Conservation (phyloP, 805 yeast species). For the Wickerhamomyces chaumierensis region DNA sequence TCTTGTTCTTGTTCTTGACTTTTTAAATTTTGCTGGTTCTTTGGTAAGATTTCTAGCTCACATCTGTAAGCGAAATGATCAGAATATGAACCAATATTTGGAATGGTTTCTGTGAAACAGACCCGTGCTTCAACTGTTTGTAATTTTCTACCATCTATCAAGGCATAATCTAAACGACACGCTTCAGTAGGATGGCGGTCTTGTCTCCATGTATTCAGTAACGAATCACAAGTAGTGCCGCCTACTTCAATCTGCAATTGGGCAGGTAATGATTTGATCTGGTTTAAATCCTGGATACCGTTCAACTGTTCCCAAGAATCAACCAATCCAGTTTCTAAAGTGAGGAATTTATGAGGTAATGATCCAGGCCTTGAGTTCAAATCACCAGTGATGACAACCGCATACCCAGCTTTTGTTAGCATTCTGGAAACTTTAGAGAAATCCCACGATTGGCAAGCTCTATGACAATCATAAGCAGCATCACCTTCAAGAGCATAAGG, state of each 20-base stretch:
- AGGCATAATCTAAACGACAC: conserved; percentile 81
- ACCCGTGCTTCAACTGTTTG: conserved; percentile 55
- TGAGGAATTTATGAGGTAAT: conserved; percentile 65
- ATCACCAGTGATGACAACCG: conserved; percentile 87
- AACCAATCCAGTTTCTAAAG: conserved; percentile 50
- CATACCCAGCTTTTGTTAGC: conserved; percentile 64
- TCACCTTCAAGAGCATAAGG: conserved; percentile 80
- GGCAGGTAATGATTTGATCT: conserved; percentile 37
- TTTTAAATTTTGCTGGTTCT: background rate
- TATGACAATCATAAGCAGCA: conserved; percentile 80
- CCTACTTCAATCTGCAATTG: conserved; percentile 55
- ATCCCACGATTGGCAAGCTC: conserved; percentile 97
- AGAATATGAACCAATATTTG: conserved; percentile 65
- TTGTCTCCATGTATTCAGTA: conserved; percentile 76
- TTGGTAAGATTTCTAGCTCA: conserved; percentile 23
- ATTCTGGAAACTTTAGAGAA: conserved; percentile 55
- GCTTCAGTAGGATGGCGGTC: conserved; percentile 28
- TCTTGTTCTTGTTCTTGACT: too few species aligned
- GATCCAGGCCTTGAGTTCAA: conserved; percentile 84
- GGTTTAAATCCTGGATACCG: conserved; percentile 32
- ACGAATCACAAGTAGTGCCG: conserved; percentile 87
- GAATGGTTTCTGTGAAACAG: conserved; percentile 58
- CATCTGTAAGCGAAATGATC: conserved; percentile 84
- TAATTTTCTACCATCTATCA: conserved; percentile 49
- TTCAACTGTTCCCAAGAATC: conserved; percentile 78